phyloP scores from a whole-genome alignment of 1,284 basidiomycete species.

The Cutaneotrichosporon spelunceum region DNA sequence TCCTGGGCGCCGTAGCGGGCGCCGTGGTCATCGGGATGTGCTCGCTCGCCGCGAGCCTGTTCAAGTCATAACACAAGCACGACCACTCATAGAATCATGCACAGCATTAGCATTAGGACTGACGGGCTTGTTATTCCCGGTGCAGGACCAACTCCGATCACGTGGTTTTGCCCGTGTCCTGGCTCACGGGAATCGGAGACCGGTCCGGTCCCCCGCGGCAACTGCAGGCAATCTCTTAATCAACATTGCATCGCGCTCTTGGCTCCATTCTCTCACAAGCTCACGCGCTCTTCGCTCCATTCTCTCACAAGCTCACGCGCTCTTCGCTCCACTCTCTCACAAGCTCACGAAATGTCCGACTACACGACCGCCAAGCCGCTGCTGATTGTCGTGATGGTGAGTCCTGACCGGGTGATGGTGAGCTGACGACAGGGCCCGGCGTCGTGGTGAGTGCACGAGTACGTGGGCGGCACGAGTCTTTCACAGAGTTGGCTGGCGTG shows the following conservation, averaged over 20 bases:
- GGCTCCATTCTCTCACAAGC: too few relatives aligned
- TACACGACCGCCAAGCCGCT: conserved; percentile 35
- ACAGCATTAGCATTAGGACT: conserved; percentile 1
- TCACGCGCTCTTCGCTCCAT: background rate
- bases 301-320: background rate
- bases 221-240: conserved; percentile 5
- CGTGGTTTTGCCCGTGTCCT: background rate
- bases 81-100: conserved; percentile 5
- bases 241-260: background rate
- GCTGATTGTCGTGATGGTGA: conserved; percentile 51
- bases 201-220: conserved; percentile 16
- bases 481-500: too few relatives aligned
- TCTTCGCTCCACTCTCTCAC: background rate
- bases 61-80: conserved; percentile 8
- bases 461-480: too few relatives aligned
- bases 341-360: conserved; percentile 3
- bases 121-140: background rate
- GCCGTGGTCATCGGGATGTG: conserved; percentile 11
- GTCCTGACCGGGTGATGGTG: conserved; percentile 22
- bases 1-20: conserved; percentile 23
- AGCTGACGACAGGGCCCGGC: conserved; percentile 37
- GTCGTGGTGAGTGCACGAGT: conserved; percentile 35
- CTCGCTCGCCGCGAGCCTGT: conserved; percentile 3
- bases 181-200: background rate
- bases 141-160: background rate